A percentile compares a stretch with the other conserved stretches of the same genome.
These are phyloP conservation scores for Arabidopsis hybrid DNA, from an alignment of 441 rosid species.

Conservation along the genomic window DNA sequence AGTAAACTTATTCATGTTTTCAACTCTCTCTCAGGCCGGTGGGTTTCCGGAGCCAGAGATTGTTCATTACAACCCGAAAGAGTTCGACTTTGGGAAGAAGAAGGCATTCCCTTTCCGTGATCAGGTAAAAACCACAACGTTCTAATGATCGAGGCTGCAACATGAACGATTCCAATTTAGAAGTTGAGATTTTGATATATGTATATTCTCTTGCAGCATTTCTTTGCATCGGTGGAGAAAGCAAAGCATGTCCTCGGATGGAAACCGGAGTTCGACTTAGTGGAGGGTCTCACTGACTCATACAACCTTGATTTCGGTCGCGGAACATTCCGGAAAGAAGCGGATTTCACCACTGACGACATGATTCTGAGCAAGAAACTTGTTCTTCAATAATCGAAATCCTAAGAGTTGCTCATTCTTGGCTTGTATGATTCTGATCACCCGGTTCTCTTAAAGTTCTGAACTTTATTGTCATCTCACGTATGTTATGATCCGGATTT, in stretches of 20 bases:
- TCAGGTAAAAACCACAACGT: slow-evolving; percentile 59
- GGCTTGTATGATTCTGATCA: slow-evolving; percentile 14
- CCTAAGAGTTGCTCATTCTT: slow-evolving; percentile 46
- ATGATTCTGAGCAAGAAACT: slow-evolving; percentile 78
- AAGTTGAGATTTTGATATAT: neutral
- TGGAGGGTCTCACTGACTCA: slow-evolving; percentile 88
- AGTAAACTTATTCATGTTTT: slow-evolving; percentile 22
- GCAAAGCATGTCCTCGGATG: slow-evolving; percentile 82
- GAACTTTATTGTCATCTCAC: slow-evolving; percentile 23
- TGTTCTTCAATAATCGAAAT: slow-evolving; percentile 54
- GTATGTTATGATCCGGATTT: neutral
- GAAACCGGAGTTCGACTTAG: slow-evolving; percentile 81
- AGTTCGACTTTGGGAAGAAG: slow-evolving; percentile 95
- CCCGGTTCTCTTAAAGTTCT: neutral
- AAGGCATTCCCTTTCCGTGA: slow-evolving; percentile 98
- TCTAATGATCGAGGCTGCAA: slow-evolving; percentile 23
- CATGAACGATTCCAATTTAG: neutral
- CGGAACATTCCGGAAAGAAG: slow-evolving; percentile 87
- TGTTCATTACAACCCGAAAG: slow-evolving; percentile 87
- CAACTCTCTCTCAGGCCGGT: slow-evolving; percentile 62
- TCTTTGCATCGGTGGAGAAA: slow-evolving; percentile 90
- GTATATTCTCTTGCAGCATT: slow-evolving; percentile 68
- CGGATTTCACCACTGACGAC: slow-evolving; percentile 92
- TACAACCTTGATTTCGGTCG: slow-evolving; percentile 91
- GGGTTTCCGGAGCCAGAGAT: slow-evolving; percentile 97